Base-by-base conservation (phyloP, 2,329 filamentous ascomycete species). In the Salinomyces thailandicus region DNA sequence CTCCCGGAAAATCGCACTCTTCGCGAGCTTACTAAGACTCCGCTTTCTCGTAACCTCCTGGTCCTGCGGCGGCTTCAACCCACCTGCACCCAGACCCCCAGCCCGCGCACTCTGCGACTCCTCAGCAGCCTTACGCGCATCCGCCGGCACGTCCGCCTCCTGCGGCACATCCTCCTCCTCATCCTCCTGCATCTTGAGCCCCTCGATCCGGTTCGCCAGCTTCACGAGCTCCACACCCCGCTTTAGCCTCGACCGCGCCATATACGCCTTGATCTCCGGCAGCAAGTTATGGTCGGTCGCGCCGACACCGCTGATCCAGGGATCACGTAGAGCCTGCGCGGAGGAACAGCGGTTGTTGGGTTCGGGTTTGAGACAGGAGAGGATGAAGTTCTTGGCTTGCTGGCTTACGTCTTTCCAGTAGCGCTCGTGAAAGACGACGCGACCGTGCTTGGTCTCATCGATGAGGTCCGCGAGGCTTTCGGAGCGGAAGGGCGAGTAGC, bases 351-450 rank as follows among this genome's bases (percentile, higher is more conserved):
- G 79, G 50, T 82, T 73, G 32, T 78, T 72, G 2, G 86, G 81
- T 48, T 85, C 73, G 3, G 86, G 78, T 49, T 89, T 79, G 41
- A 98, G 73, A 17, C 98, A 72, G 39, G 69, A 67, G 43, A 81
- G 66, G 63, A 98, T 96, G 60, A 98, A 98, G 48, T 89, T 78
- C 67, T 96, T 98, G 48, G 87, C 91, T 49, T 96, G 87, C 33
- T 82, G 72, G 59, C 87, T 95, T 53, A 98, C 91, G 51, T 95
- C 91, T 60, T 86, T 91, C 91, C 91, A 98, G 67, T 96, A 98
- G 39, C 89, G 78, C 58, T 95, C 87, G 61, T 98, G 91, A 74
- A 96, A 98, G 36, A 94, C 75, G 41, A 98, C 83, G 34, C 79
- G 75, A 27, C 78, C 81, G 43, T 75, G 78, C 53, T 77, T 85